Percentiles rank a stretch among this genome's conserved stretches.
These are phyloP conservation scores for Aspergillus homomorphus DNA, from an alignment of 495 filamentous ascomycete genomes.

Conservation along the genomic window DNA sequence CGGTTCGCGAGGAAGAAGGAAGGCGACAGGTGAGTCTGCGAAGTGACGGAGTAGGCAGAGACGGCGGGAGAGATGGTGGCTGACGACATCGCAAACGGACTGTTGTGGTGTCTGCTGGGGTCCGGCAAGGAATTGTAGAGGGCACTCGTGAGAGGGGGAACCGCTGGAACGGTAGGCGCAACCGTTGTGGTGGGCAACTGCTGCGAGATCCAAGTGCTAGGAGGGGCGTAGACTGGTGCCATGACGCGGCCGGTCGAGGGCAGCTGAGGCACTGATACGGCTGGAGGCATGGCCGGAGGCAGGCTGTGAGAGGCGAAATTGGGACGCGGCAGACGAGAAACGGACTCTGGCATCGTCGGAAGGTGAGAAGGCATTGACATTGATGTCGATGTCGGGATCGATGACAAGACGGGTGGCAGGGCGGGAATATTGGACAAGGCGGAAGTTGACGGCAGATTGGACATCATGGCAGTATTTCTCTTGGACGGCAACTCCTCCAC, in stretches of 20 bases:
- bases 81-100: slow-evolving; percentile 37
- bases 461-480: slow-evolving; percentile 39
- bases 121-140: slow-evolving; percentile 52
- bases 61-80: slow-evolving; percentile 40
- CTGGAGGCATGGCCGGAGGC: slow-evolving; percentile 26
- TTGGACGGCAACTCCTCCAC: slow-evolving; percentile 66
- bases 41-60: slow-evolving; percentile 44
- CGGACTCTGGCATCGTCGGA: slow-evolving; percentile 26
- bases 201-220: slow-evolving; percentile 43
- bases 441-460: slow-evolving; percentile 32
- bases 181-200: slow-evolving; percentile 25
- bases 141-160: slow-evolving; percentile 31
- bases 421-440: slow-evolving; percentile 35
- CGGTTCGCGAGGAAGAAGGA: slow-evolving; percentile 60
- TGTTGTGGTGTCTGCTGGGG: slow-evolving; percentile 39
- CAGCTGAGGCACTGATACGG: slow-evolving; percentile 34
- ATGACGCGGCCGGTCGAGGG: slow-evolving; percentile 55
- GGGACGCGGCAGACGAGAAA: slow-evolving; percentile 56
- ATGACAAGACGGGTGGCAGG: slow-evolving; percentile 36
- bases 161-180: slow-evolving; percentile 40
- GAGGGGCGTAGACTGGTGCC: slow-evolving; percentile 58
- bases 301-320: slow-evolving; percentile 42
- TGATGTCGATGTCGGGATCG: slow-evolving; percentile 34
- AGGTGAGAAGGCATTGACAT: slow-evolving; percentile 33
- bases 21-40: slow-evolving; percentile 57